A percentile compares a stretch with the other conserved stretches of the same genome.
These are phyloP conservation scores for Corchorus olitorius DNA, from an alignment of 345 rosid species.

Conservation along the genomic window DNA sequence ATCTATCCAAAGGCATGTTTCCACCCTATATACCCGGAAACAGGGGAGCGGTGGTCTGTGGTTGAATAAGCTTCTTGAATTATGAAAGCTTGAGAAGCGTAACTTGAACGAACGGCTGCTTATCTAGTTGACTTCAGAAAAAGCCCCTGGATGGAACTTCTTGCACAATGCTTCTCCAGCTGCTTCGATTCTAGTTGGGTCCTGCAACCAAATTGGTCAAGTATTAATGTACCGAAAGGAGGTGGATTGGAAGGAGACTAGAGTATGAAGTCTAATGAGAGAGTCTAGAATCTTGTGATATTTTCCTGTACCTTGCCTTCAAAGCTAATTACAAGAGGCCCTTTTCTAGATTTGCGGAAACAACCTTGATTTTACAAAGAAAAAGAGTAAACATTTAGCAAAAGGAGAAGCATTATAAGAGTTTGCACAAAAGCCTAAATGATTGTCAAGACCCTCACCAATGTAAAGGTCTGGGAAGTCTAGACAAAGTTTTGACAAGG, in stretches of 20 bases:
- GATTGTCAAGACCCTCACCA: conserved; percentile 42
- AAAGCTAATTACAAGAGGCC: conserved; percentile 59
- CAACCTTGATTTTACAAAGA: conserved; percentile 50
- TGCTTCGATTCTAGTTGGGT: conserved; percentile 47
- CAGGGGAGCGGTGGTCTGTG: neutral
- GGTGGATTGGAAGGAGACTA: neutral
- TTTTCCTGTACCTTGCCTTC: conserved; percentile 72
- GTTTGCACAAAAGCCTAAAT: neutral
- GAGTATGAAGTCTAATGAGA: neutral
- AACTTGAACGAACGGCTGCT: conserved; percentile 1
- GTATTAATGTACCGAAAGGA: neutral
- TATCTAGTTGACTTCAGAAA: conserved; percentile 41
- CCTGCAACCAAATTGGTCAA: conserved; percentile 43
- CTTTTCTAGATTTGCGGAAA: conserved; percentile 74
- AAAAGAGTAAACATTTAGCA: conserved; percentile 26
- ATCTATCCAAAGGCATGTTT: neutral
- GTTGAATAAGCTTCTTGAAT: conserved; percentile 11
- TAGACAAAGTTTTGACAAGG: conserved; percentile 75
- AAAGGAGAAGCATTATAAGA: neutral
- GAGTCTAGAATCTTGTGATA: conserved; percentile 6
- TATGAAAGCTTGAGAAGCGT: conserved; percentile 12
- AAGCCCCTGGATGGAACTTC: conserved; percentile 48
- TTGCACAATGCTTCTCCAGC: conserved; percentile 59
- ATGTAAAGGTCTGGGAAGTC: conserved; percentile 86
- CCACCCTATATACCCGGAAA: neutral